These are phyloP conservation scores for Dictyostelium brefeldianum DNA, from an alignment of 78 protist species.

Conservation along the genomic window DNA sequence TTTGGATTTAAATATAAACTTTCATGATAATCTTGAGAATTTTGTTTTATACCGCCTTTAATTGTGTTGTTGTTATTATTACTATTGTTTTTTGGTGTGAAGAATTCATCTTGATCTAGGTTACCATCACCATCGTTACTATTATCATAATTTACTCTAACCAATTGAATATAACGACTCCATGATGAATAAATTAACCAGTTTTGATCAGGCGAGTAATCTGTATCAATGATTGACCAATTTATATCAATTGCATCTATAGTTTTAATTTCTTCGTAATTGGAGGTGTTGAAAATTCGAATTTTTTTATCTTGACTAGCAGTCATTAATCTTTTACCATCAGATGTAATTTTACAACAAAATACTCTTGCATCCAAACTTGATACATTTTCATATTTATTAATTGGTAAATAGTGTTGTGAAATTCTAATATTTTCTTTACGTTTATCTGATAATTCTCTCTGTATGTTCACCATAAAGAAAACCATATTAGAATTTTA, in stretches of 20 bases:
- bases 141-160: constrained; percentile 32
- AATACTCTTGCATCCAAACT: constrained; percentile 30
- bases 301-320: constrained; percentile 75
- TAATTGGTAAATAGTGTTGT: constrained; percentile 37
- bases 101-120: neutral
- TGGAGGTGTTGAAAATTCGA: constrained; percentile 40
- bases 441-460: constrained; percentile 36
- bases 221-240: constrained; percentile 79
- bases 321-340: constrained; percentile 66
- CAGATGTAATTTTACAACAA: constrained; percentile 54
- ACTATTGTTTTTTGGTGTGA: neutral
- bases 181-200: constrained; percentile 81
- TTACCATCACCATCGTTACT: neutral
- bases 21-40: neutral
- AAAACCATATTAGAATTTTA: neutral
- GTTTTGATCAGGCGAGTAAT: constrained; percentile 61
- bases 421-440: constrained; percentile 33
- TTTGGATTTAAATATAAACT: constrained; percentile 18
- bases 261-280: neutral
- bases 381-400: neutral
- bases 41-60: constrained; percentile 1
- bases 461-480: too few relatives aligned
- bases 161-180: constrained; percentile 62
- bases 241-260: constrained; percentile 34
- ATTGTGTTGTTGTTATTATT: neutral